A percentile compares a stretch with the other conserved stretches of the same genome.
These are phyloP conservation scores for Eucalyptus lansdowneana DNA, from an alignment of 345 rosid genomes.

Conservation along the genomic window DNA sequence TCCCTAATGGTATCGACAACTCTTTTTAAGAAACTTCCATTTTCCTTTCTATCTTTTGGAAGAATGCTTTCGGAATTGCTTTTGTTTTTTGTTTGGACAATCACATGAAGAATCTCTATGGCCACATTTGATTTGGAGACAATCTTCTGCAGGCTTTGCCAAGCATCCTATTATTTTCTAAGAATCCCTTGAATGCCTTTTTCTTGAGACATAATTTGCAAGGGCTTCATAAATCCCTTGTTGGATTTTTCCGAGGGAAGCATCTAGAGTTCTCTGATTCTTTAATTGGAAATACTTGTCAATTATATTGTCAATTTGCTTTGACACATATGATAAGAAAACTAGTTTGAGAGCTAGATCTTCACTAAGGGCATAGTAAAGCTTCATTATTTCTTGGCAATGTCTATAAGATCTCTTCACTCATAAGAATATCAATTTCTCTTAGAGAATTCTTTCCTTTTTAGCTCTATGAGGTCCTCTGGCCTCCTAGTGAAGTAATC, in stretches of 20 bases:
- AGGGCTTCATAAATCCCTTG: neutral
- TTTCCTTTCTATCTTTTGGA: neutral
- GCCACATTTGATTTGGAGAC: neutral
- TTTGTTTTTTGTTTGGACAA: neutral
- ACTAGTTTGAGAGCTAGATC: neutral
- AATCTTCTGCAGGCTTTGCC: neutral
- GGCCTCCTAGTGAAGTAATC: neutral
- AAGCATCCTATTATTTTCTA: neutral
- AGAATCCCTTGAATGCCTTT: neutral
- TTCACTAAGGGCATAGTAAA: neutral
- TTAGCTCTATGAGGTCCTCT: neutral
- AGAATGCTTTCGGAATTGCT: neutral
- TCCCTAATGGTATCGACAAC: neutral
- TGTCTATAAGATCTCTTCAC: neutral
- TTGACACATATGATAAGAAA: neutral
- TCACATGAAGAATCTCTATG: neutral
- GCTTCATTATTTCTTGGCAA: neutral
- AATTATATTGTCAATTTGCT: neutral
- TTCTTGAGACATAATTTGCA: neutral
- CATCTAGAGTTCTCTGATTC: neutral
- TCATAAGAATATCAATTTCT: neutral
- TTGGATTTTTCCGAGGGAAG: neutral
- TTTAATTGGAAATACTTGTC: neutral
- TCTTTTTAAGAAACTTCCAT: neutral
- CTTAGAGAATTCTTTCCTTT: neutral